Evolutionary conservation across 2,329 filamentous ascomycete genomes (phyloP), one percentile per base, ranked within the genome.

Genomic region (Colletotrichum paranaense): DNA sequence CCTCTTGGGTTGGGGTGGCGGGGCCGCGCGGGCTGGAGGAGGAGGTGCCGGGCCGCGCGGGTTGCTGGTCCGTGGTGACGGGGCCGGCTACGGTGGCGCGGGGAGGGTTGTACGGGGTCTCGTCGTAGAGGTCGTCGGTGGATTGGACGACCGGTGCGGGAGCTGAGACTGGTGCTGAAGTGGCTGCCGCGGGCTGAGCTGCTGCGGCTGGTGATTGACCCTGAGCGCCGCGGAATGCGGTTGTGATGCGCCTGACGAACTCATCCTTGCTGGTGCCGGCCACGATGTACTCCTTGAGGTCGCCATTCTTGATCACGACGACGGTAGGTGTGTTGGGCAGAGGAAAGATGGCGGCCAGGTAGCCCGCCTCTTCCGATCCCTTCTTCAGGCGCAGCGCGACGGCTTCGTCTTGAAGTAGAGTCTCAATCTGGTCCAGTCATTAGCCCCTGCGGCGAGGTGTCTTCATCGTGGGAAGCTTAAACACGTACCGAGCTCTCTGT

Each of bases 321-420:
- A 98, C 83, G 1, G 93, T 93, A 0, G 96, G 95, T n/a, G 91
- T 91, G 76, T 91, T 91, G 1, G 90, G 89, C n/a, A 98, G 85
- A 0, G 94, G 94, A 78, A 94, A 97, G 78, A 98, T 94, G 58
- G 94, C 94, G 11, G 92, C 89, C 16, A 98, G 86, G 78, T 95
- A 97, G 6, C 90, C 91, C 11, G 95, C 95, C 84, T 98, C 95
- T 76, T 93, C 89, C 2, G 93, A 95, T 26, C 92, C 94, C 22
- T 92, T 91, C 42, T 87, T 83, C 26, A 98, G 86, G 63, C 92
- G 90, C 26, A 98, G 86, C 8, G 92, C 84, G 24, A 98, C 87
- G 3, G 94, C 89, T 78, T 92, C 90, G 49, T 67, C 58, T 11
- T 62, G 57, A 19, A 75, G 57, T 0, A 70, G 28, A n/a, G 32